Evolutionary conservation across 2,329 filamentous ascomycete genomes (phyloP), one percentile per base, ranked within the genome.

Genomic region (Diaporthe destruens): DNA sequence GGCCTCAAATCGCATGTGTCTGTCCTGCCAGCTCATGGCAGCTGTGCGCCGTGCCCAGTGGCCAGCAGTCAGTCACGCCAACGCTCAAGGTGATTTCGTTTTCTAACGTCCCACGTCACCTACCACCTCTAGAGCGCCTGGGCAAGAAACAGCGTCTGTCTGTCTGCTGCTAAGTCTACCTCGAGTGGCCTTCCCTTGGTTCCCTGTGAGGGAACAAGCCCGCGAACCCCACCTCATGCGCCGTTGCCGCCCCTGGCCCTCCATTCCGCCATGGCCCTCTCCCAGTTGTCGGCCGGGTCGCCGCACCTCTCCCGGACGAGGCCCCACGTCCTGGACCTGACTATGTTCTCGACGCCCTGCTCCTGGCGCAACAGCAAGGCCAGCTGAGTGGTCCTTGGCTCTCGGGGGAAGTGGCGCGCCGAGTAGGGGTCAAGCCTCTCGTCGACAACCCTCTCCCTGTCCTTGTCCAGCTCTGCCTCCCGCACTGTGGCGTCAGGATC

Each of bases 401-500:
- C 95, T 67, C 86, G 84, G 0, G 93, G 91, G 77, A 96, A 96
- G 80, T 94, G 97, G 32, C 96, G 87, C 8, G 87, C 93, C 12
- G 93, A 95, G 80, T 99, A 99, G 2, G 96, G 96, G 84, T 99
- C 96, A 72, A 98, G 81, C 71, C 96, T 87, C 83, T 98, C 96
- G 80, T 98, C 90, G 6, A 98, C 91, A 0, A 96, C 87, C 68
- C 91, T 86, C 78, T 96, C 92, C 61, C 91, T 87, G 75, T 93
- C 90, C 77, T 86, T 90, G 72, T 91, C 88, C 69, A 90, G 90
- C 82, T 97, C 93, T 0, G 90, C 86, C 77, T 94, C 88, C 70
- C 93, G 86, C 23, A 93, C 78, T 0, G 93, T 84, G 34, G 90
- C 87, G 71, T 96, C 93, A 1, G 95, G 95, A 77, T 98, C 95